Percentiles rank a stretch among this genome's conserved stretches.
These are phyloP conservation scores for Saprolegnia diclina DNA, from an alignment of 352 stramenopile species.

Conservation along the genomic window DNA sequence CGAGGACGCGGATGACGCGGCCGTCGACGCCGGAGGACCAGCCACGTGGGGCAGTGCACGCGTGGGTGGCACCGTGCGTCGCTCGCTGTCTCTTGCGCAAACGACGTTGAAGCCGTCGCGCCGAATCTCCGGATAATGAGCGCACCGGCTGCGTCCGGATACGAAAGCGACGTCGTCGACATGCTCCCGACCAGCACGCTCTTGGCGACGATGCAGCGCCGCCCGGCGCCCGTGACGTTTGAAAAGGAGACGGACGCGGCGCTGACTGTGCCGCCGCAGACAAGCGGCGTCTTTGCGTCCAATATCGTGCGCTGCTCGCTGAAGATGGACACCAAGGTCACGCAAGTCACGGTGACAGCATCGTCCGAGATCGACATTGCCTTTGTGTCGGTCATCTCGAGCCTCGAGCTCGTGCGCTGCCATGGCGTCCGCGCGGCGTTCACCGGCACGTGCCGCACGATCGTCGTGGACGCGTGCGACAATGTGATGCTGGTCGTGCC, in stretches of 20 bases:
- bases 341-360: slow-evolving; percentile 2
- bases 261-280: neutral
- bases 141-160: neutral
- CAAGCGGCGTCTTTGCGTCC: neutral
- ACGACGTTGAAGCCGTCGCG: neutral
- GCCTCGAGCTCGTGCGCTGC: slow-evolving; percentile 10
- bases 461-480: neutral
- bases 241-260: neutral
- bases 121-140: neutral
- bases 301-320: neutral
- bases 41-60: too few species aligned
- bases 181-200: neutral
- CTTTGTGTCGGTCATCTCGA: slow-evolving; percentile 15
- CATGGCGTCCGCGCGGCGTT: neutral
- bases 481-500: neutral
- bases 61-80: too few species aligned
- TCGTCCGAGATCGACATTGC: neutral
- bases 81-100: neutral
- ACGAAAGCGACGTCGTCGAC: neutral
- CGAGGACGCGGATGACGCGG: too few species aligned
- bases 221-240: neutral
- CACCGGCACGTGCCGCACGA: neutral
- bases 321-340: neutral
- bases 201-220: neutral
- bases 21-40: too few species aligned